Base-by-base conservation (phyloP, 129 eudicot genomes). In the Flaveria brownii region DNA sequence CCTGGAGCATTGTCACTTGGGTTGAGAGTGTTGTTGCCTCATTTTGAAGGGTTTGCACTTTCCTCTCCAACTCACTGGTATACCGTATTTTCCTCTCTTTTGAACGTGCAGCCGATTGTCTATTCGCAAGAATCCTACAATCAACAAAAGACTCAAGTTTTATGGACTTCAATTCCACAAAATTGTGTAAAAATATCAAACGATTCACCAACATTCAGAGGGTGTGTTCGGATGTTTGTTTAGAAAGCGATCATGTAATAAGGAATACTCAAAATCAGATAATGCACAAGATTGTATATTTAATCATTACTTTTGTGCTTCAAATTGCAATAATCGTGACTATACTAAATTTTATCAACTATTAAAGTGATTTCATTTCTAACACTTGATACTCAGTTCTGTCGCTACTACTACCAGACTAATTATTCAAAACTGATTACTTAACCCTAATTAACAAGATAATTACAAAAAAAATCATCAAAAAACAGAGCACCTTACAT, bases 101-200 rank as follows among this genome's bases (percentile, higher is more conserved):
- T 0, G 97, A 92, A n/a, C 96, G 89, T 0, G 97, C 97, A 45
- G 96, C 97, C 12, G 97, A 92, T 79, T 92, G 97, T 78, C 97
- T 82, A 80, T 92, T 92, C 18, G 97, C 96, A 73, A 92, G 96
- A 82, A 92, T 89, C 88, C 97, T 92, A 69, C 82, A 62, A 54
- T 52, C 47, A 76, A 17, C 60, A 28, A 28, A 28, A 45, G 80
- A 67, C 50, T 45, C 51, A 47, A 13, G 55, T 8, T 70, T 42
- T 10, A 50, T 50, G 7, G 20, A 39, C 10, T 77, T 55, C 10
- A 49, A 14, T 28, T 49, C 61, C 77, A 78, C 26, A 59, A 8
- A 52, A 41, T 54, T 39, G 14, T 67, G 36, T 2, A 10, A 20
- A 23, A 4, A 73, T 22, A 28, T 49, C 59, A 45, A 39, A 70